Percentiles rank a stretch among this genome's conserved stretches.
Evolutionary conservation across 768 basidiomycete genomes (phyloP).

Genomic region (Saitozyma podzolica): DNA sequence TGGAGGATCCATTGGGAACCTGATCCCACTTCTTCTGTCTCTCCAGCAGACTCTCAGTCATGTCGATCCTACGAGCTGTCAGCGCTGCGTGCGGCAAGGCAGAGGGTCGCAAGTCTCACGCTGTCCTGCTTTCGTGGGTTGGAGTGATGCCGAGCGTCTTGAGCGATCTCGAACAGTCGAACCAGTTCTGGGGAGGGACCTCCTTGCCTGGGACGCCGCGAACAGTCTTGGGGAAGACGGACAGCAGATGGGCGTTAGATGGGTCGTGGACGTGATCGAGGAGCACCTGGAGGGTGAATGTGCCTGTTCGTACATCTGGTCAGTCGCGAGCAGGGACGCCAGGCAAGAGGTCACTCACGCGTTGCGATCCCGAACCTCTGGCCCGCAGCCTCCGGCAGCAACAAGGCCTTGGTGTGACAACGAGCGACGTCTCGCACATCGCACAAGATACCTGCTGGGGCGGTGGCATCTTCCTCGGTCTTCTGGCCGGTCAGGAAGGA

Average conservation of each 20-base stretch:
- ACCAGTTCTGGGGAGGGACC: slow-evolving; percentile 15
- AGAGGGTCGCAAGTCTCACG: slow-evolving; percentile 8
- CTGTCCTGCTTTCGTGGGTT: slow-evolving; percentile 7
- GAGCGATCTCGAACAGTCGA: slow-evolving; percentile 14
- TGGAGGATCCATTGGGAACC: too few species aligned
- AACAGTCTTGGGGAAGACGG: slow-evolving; percentile 7
- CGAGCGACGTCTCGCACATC: slow-evolving; percentile 19
- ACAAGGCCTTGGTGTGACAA: slow-evolving; percentile 13
- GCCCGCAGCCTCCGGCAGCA: slow-evolving; percentile 15
- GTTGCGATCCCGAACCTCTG: slow-evolving; percentile 17
- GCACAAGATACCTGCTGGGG: slow-evolving; percentile 22
- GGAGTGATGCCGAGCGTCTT: slow-evolving; percentile 5
- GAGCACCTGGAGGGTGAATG: slow-evolving; percentile 13
- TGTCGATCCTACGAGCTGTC: slow-evolving; percentile 8
- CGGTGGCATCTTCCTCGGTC: slow-evolving; percentile 13
- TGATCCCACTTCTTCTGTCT: slow-evolving; percentile 6
- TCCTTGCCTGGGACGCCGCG: slow-evolving; percentile 5
- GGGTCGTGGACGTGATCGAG: slow-evolving; percentile 7
- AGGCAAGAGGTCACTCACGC: slow-evolving; percentile 1
- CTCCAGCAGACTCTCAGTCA: slow-evolving; percentile 15
- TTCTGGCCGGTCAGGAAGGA: slow-evolving; percentile 14
- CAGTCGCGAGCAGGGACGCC: not conserved
- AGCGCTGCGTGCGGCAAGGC: not conserved
- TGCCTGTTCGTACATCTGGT: slow-evolving; percentile 3
- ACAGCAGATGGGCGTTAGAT: not conserved